Conservation (phyloP, 1,284 basidiomycete species). For the Ustilago xerochloae region DNA sequence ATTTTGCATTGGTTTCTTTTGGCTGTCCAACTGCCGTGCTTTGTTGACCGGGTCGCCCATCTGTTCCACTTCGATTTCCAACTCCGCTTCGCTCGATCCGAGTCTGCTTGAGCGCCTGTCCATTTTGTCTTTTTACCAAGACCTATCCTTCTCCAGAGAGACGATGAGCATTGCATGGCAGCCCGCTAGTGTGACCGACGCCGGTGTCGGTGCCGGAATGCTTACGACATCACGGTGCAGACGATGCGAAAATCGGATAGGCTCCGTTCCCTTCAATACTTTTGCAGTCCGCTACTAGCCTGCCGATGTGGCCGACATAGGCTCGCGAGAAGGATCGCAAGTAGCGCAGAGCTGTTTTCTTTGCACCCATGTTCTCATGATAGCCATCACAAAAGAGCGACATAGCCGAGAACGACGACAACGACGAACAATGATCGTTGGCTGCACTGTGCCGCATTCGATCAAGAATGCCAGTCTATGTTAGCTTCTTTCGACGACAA, state of each 20-base stretch:
- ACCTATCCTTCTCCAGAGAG: no score
- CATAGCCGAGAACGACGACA: no score
- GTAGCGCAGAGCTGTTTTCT: no score
- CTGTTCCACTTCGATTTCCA: not conserved
- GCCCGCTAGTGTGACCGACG: not conserved
- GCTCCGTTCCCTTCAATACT: slow-evolving; percentile 11
- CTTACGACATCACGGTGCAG: slow-evolving; percentile 17
- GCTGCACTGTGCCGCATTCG: slow-evolving; percentile 1
- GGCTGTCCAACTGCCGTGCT: not conserved
- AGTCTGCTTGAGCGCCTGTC: not conserved
- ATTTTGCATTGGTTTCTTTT: not conserved
- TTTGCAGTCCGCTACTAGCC: not conserved
- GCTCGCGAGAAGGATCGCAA: no score
- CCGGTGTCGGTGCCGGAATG: slow-evolving; percentile 24
- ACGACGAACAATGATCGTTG: not conserved
- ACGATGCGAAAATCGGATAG: slow-evolving; percentile 12
- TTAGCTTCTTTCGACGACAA: not conserved
- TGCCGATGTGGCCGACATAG: not conserved
- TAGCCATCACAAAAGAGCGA: no score
- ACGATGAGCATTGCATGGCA: no score
- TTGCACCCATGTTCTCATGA: not conserved
- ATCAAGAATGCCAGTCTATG: not conserved
- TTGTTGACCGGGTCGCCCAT: not conserved
- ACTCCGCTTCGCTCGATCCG: not conserved
- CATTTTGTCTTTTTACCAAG: not conserved